These are phyloP conservation scores for Trichoderma sp. DNA, from an alignment of 2,329 filamentous ascomycete genomes.

Conservation along the genomic window DNA sequence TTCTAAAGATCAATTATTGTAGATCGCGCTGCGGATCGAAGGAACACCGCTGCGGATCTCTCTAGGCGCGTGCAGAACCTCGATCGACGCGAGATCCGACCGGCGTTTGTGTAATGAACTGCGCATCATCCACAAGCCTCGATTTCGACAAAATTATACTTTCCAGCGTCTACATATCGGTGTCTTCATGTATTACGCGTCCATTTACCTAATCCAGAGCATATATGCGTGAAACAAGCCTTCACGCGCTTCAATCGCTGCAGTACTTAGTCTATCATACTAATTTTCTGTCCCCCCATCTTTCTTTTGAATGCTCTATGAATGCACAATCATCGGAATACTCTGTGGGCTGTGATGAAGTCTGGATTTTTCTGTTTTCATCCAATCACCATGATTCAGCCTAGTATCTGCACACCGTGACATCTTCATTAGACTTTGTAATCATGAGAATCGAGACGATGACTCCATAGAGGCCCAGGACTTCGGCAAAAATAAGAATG, in stretches of 20 bases:
- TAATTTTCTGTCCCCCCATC: too few relatives aligned
- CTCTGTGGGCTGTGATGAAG: too few relatives aligned
- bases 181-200: not conserved
- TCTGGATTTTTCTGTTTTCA: too few relatives aligned
- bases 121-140: not conserved
- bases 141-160: not conserved
- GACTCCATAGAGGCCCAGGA: not conserved
- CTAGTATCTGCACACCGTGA: too few relatives aligned
- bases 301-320: too few relatives aligned
- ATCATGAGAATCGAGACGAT: too few relatives aligned
- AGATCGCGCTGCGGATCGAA: not conserved
- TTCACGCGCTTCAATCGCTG: too few relatives aligned
- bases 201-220: not conserved
- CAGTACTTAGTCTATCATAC: too few relatives aligned
- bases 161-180: fast-evolving
- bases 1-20: not conserved
- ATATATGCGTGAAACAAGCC: too few relatives aligned
- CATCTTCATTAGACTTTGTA: too few relatives aligned
- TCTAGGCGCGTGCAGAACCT: not conserved
- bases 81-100: not conserved
- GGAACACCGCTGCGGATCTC: not conserved
- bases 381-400: too few relatives aligned
- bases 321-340: too few relatives aligned
- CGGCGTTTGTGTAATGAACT: not conserved
- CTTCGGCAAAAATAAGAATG: conserved; percentile 91